Percentiles rank a stretch among this genome's conserved stretches.
These are phyloP conservation scores for Diacronema lutheri DNA, from an alignment of 78 protist species.

Conservation along the genomic window DNA sequence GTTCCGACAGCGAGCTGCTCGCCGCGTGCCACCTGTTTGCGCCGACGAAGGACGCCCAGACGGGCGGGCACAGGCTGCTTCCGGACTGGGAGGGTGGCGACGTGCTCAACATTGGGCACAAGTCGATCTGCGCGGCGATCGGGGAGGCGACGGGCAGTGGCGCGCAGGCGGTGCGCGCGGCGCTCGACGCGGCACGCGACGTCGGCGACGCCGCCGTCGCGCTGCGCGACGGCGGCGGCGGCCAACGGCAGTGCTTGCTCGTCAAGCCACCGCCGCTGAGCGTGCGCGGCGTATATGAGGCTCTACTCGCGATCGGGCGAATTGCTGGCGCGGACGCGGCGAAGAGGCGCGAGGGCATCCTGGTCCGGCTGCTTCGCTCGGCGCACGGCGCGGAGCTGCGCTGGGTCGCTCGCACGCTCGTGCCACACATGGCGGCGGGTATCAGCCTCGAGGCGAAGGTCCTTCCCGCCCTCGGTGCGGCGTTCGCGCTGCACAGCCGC, in stretches of 20 bases:
- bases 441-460: conserved; percentile 1
- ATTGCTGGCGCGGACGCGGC: conserved; percentile 20
- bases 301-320: background rate
- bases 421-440: background rate
- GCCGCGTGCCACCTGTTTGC: background rate
- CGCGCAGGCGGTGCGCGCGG: background rate
- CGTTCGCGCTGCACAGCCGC: background rate
- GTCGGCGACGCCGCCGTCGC: background rate
- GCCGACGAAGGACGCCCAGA: conserved; percentile 8
- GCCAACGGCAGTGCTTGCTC: background rate
- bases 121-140: background rate
- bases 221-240: conserved; percentile 1
- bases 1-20: background rate
- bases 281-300: background rate
- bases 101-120: no score
- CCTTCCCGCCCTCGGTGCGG: conserved; percentile 5
- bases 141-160: background rate
- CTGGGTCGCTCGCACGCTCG: conserved; percentile 21
- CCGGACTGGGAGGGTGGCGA: no score
- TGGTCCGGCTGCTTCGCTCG: background rate
- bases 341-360: background rate
- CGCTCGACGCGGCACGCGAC: background rate
- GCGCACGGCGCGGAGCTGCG: background rate
- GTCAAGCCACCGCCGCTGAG: background rate
- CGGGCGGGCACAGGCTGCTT: conserved; percentile 6